Conservation (phyloP, 108 stramenopile genomes). For the Chaetoceros muelleri region DNA sequence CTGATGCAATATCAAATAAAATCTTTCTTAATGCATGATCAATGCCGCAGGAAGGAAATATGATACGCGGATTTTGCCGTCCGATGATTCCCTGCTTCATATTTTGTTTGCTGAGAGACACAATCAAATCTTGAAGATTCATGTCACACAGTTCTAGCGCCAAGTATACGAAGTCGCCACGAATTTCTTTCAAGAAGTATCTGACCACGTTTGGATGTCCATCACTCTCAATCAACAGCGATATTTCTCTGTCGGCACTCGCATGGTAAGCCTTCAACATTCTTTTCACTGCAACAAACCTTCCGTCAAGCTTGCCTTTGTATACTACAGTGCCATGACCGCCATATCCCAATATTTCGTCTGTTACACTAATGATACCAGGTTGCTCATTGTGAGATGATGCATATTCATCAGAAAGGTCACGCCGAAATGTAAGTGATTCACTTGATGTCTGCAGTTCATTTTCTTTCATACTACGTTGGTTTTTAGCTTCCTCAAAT, state of each 20-base stretch:
- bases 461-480: neutral
- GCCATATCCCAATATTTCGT: constrained; percentile 84
- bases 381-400: constrained; percentile 13
- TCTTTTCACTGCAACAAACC: constrained; percentile 92
- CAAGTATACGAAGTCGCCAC: constrained; percentile 92
- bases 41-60: constrained; percentile 14
- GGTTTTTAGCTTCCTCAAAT: constrained; percentile 23
- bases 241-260: constrained; percentile 88
- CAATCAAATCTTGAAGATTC: constrained; percentile 80
- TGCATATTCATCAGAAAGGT: neutral
- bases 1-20: constrained; percentile 78
- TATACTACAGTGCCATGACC: constrained; percentile 96
- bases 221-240: constrained; percentile 88
- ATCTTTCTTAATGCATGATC: constrained; percentile 32
- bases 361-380: constrained; percentile 78
- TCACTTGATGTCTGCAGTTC: neutral
- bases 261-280: constrained; percentile 89
- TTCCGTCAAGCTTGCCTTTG: constrained; percentile 78
- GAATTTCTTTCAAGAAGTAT: constrained; percentile 79
- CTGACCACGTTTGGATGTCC: constrained; percentile 88
- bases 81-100: neutral
- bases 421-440: neutral
- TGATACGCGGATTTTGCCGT: constrained; percentile 1
- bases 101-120: constrained; percentile 24
- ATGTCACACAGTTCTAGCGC: constrained; percentile 90